phyloP scores from a whole-genome alignment of 495 filamentous ascomycete genomes.

The Immersiella caudata region DNA sequence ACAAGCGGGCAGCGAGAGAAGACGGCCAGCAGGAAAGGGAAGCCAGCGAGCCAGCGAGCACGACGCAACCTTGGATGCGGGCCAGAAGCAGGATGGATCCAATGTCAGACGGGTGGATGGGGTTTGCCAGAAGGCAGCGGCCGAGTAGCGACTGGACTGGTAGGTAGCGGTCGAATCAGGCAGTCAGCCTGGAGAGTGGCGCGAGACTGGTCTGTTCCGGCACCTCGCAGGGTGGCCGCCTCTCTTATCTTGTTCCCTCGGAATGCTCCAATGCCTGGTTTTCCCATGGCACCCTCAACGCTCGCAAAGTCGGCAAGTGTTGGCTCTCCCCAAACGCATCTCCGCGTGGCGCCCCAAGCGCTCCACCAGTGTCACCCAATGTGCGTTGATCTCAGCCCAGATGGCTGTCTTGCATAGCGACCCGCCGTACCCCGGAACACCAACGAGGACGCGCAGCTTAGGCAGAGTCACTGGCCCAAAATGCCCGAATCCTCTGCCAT shows the following conservation, averaged over 20 bases:
- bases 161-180: conserved; percentile 10
- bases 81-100: not conserved
- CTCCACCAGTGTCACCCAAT: conserved; percentile 4
- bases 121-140: not conserved
- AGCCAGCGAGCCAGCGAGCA: not conserved
- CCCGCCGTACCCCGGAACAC: not conserved
- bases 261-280: conserved; percentile 23
- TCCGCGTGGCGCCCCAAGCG: conserved; percentile 11
- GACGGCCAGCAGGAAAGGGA: not conserved
- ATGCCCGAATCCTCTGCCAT: not conserved
- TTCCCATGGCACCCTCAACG: conserved; percentile 5
- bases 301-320: not conserved
- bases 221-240: conserved; percentile 15
- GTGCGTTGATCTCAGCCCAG: conserved; percentile 3
- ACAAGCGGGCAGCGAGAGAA: not conserved
- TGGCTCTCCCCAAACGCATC: not conserved
- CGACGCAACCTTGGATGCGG: not conserved
- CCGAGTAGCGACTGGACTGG: not conserved
- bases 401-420: not conserved
- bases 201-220: not conserved
- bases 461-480: not conserved
- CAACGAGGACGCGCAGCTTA: not conserved
- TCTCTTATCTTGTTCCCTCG: conserved; percentile 25
- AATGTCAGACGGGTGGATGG: conserved; percentile 1
- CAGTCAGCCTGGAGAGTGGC: conserved; percentile 12